These are phyloP conservation scores for Trichoderma sp. DNA, from an alignment of 2,329 filamentous ascomycete genomes.

Conservation along the genomic window DNA sequence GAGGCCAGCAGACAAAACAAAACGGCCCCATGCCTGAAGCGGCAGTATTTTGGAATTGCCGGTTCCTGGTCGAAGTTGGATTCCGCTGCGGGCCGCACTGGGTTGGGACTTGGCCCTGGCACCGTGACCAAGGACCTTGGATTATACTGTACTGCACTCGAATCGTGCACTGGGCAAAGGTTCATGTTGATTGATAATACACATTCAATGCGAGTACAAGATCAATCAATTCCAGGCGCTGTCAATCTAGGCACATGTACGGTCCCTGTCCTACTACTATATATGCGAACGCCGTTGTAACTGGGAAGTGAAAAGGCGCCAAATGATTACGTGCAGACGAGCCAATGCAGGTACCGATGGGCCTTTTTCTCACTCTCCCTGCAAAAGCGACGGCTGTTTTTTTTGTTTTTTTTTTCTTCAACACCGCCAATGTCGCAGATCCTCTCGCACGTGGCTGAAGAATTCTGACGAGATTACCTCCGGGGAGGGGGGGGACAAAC, in stretches of 20 bases:
- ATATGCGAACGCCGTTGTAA: not conserved
- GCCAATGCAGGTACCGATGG: constrained; percentile 9
- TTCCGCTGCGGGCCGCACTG: not conserved
- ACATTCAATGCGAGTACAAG: not conserved
- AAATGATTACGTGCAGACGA: not conserved
- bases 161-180: not conserved
- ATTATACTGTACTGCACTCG: not conserved
- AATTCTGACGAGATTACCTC: constrained; percentile 3
- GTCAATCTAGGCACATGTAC: too few species aligned
- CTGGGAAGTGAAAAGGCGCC: not conserved
- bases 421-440: constrained; percentile 7
- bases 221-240: not conserved
- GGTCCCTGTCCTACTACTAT: not conserved
- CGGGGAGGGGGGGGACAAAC: not conserved
- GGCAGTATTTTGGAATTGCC: not conserved
- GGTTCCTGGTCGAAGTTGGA: not conserved
- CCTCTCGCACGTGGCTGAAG: constrained; percentile 3
- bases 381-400: constrained; percentile 5
- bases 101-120: too few species aligned
- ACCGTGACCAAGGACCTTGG: too few species aligned
- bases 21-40: not conserved
- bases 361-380: not conserved
- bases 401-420: constrained; percentile 12
- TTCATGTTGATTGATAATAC: not conserved
- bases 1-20: not conserved